phyloP scores from a whole-genome alignment of 768 basidiomycete genomes.

The Lyophyllum shimeji region DNA sequence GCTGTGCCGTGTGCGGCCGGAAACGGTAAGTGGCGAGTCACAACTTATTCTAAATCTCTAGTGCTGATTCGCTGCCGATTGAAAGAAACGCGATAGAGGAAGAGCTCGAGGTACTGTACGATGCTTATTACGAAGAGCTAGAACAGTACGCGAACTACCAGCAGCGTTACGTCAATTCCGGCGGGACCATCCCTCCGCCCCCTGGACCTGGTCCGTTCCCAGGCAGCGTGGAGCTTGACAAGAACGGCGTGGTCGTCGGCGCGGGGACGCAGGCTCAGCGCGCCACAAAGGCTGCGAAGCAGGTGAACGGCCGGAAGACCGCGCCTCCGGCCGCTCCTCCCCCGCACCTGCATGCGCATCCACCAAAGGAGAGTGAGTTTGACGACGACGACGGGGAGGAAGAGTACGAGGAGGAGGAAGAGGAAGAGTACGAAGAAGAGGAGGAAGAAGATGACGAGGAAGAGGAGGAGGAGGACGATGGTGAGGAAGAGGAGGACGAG shows the following conservation, averaged over 20 bases:
- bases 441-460: slow-evolving; percentile 50
- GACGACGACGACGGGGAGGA: slow-evolving; percentile 52
- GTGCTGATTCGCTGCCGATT: slow-evolving; percentile 4
- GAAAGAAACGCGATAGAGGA: slow-evolving; percentile 94
- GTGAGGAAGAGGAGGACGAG: slow-evolving; percentile 49
- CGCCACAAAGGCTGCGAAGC: slow-evolving; percentile 8
- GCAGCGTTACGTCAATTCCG: slow-evolving; percentile 91
- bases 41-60: slow-evolving; percentile 10
- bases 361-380: slow-evolving; percentile 70
- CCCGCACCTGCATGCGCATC: slow-evolving; percentile 35
- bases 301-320: slow-evolving; percentile 19
- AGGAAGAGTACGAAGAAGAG: slow-evolving; percentile 39
- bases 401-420: slow-evolving; percentile 40
- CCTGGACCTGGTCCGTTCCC: slow-evolving; percentile 98
- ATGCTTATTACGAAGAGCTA: slow-evolving; percentile 99
- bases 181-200: slow-evolving; percentile 87
- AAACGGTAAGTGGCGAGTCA: slow-evolving; percentile 73
- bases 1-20: slow-evolving; percentile 93
- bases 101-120: slow-evolving; percentile 99
- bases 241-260: slow-evolving; percentile 72
- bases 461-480: slow-evolving; percentile 63
- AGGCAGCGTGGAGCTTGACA: slow-evolving; percentile 95
- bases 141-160: slow-evolving; percentile 98
- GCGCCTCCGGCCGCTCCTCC: slow-evolving; percentile 11
- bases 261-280: slow-evolving; percentile 19